phyloP scores from a whole-genome alignment of 139 green algal species.

The Limnomonas spitsbergensis region DNA sequence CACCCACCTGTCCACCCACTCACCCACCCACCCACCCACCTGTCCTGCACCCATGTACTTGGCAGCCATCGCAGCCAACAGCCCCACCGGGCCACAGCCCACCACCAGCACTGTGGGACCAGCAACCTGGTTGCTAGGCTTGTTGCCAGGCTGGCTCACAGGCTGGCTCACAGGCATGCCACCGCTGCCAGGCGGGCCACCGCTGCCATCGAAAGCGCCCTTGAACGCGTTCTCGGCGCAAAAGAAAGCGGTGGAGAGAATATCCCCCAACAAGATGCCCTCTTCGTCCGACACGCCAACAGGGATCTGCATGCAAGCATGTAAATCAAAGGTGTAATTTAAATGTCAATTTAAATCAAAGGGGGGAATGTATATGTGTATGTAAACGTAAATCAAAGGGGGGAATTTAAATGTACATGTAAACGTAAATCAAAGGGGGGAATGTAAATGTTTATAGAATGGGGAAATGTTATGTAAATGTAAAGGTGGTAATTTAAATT shows the following conservation, averaged over 20 bases:
- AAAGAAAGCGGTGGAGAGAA: slow-evolving; percentile 39
- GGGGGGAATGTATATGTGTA: no score
- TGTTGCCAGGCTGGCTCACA: no score
- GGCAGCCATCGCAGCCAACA: slow-evolving; percentile 56
- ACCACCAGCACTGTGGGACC: slow-evolving; percentile 55
- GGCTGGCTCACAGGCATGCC: no score
- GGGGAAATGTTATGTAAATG: no score
- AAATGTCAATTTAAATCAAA: no score
- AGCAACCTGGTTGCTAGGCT: slow-evolving; percentile 29
- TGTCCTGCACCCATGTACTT: slow-evolving; percentile 27
- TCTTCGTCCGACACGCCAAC: slow-evolving; percentile 22
- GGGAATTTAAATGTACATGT: no score
- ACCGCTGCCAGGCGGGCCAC: not conserved
- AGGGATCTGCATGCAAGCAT: slow-evolving; percentile 15
- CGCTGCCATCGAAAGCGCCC: not conserved
- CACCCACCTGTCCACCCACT: no score
- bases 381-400: no score
- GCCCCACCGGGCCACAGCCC: slow-evolving; percentile 69
- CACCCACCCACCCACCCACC: slow-evolving; percentile 26
- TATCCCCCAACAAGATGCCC: slow-evolving; percentile 25
- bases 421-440: no score
- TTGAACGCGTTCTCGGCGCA: slow-evolving; percentile 11
- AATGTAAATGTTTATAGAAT: no score
- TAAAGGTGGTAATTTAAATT: no score
- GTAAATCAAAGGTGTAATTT: slow-evolving; percentile 24